These are phyloP conservation scores for Nyctanthes arbortristis DNA, from an alignment of 257 asterid species.

Conservation along the genomic window DNA sequence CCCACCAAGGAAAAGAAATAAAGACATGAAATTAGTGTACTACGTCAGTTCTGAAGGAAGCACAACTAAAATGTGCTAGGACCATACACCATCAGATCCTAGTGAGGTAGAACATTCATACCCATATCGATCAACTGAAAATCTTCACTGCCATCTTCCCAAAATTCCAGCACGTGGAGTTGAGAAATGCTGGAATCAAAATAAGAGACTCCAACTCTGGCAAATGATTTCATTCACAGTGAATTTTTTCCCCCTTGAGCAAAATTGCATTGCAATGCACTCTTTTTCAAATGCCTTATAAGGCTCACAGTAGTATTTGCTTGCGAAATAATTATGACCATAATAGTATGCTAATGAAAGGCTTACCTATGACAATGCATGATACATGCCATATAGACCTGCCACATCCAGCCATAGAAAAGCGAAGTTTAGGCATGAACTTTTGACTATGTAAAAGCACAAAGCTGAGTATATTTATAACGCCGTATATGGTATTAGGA, in stretches of 20 bases:
- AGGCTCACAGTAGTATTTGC: neutral
- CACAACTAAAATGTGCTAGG: neutral
- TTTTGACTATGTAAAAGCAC: constrained; percentile 18
- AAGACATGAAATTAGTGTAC: neutral
- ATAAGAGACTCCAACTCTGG: constrained; percentile 92
- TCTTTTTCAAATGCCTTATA: constrained; percentile 16
- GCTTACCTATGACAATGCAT: constrained; percentile 79
- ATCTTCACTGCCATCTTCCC: constrained; percentile 78
- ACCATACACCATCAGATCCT: neutral
- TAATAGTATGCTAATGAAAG: constrained; percentile 12
- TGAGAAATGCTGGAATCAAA: constrained; percentile 74
- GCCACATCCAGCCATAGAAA: constrained; percentile 30
- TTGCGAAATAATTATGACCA: neutral
- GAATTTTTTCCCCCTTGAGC: constrained; percentile 17
- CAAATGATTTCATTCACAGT: constrained; percentile 16
- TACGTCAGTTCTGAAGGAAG: neutral
- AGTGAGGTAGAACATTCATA: constrained; percentile 28
- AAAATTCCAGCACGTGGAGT: constrained; percentile 81
- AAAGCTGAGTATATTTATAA: neutral
- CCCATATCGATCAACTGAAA: constrained; percentile 89
- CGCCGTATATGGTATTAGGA: constrained; percentile 9
- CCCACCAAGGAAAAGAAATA: neutral
- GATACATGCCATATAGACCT: constrained; percentile 97
- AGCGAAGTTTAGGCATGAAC: constrained; percentile 9
- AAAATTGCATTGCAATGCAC: constrained; percentile 10